Conservation (phyloP, 169 alveolate genomes). For the Plasmodium coatneyi region DNA sequence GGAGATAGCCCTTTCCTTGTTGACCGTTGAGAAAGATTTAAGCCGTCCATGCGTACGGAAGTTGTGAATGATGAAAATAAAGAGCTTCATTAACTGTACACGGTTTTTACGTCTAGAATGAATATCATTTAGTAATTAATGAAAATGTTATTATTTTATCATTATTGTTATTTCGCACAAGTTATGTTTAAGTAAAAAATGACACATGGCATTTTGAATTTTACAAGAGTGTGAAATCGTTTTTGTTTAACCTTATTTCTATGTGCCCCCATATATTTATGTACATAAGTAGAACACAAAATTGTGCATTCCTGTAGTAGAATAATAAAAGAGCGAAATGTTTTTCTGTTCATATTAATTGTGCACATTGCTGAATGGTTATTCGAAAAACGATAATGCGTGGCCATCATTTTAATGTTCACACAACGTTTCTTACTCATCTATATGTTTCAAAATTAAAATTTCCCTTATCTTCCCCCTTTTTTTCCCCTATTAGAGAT, state of each 20-base stretch:
- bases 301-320: constrained; percentile 13
- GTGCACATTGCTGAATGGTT: constrained; percentile 1
- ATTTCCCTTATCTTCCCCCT: neutral
- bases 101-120: neutral
- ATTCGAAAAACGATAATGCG: neutral
- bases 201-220: neutral
- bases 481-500: constrained; percentile 42
- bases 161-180: neutral
- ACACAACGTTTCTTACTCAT: constrained; percentile 2
- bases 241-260: neutral
- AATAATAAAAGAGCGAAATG: constrained; percentile 18
- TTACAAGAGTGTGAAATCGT: constrained; percentile 2
- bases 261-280: neutral
- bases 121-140: constrained; percentile 1
- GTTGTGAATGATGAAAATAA: constrained; percentile 44
- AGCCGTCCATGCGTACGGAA: neutral
- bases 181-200: neutral
- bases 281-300: neutral
- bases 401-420: constrained; percentile 10
- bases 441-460: constrained; percentile 28
- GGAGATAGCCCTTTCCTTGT: neutral
- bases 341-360: neutral
- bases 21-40: neutral
- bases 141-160: constrained; percentile 11
- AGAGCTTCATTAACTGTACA: neutral